Conservation (phyloP, 2,329 filamentous ascomycete genomes). For the Ascochyta clinopodiicola region DNA sequence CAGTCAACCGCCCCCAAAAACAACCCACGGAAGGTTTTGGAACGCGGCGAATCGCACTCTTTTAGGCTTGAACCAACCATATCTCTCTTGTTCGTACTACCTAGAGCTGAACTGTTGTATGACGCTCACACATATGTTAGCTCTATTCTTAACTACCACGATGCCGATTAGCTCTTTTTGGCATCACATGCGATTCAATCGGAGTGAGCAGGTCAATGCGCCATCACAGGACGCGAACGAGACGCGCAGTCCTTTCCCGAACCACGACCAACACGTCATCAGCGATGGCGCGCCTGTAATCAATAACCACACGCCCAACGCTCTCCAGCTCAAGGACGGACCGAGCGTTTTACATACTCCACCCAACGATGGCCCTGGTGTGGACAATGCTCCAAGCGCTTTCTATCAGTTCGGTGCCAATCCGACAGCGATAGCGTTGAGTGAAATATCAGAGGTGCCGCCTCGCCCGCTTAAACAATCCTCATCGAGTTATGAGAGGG, state of each 20-base stretch:
- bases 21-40: background rate
- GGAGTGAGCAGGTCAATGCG: background rate
- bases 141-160: background rate
- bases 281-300: background rate
- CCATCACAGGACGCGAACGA: background rate
- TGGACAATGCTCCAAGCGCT: background rate
- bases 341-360: background rate
- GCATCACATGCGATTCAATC: background rate
- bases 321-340: background rate
- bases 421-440: background rate
- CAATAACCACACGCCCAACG: background rate
- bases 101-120: background rate
- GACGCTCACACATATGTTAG: background rate
- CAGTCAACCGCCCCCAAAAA: background rate
- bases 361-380: background rate
- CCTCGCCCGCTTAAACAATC: background rate
- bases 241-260: background rate
- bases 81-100: background rate
- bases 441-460: background rate
- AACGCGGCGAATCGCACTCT: background rate
- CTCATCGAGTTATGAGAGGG: background rate
- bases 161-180: background rate
- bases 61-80: background rate
- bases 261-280: background rate
- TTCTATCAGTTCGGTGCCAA: background rate